These are phyloP conservation scores for Euphrasia arctica DNA, from an alignment of 305 asterid species.

Conservation along the genomic window DNA sequence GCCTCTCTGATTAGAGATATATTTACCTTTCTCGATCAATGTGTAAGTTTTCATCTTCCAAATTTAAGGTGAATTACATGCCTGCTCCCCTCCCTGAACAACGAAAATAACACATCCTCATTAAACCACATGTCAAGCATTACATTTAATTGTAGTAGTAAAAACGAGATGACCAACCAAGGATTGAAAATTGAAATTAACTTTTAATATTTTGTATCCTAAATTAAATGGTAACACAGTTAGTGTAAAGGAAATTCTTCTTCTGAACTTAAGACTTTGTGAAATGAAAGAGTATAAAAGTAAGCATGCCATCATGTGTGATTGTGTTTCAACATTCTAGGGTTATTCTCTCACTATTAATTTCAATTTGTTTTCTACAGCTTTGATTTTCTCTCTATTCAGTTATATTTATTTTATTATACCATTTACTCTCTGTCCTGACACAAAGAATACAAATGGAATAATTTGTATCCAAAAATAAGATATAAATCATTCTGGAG, in stretches of 20 bases:
- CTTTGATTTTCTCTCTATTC: slow-evolving; percentile 1
- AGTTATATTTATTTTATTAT: background rate
- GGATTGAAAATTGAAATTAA: background rate
- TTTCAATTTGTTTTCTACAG: slow-evolving; percentile 13
- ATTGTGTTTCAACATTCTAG: background rate
- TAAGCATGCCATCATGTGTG: background rate
- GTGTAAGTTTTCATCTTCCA: slow-evolving; percentile 54
- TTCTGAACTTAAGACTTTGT: background rate
- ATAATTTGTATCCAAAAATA: background rate
- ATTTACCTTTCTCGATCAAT: slow-evolving; percentile 83
- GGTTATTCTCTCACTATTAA: background rate
- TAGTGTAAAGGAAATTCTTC: slow-evolving; percentile 14
- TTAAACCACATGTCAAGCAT: slow-evolving; percentile 1
- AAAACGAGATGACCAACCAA: background rate
- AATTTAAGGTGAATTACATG: background rate
- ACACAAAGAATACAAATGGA: background rate
- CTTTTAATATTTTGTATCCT: slow-evolving; percentile 6
- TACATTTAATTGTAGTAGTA: background rate
- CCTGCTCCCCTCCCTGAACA: background rate
- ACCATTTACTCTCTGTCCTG: slow-evolving; percentile 11
- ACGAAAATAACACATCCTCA: background rate
- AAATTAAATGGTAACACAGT: slow-evolving; percentile 9
- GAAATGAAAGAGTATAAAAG: background rate
- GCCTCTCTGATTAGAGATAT: slow-evolving; percentile 72
- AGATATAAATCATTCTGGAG: too few relatives aligned